Conservation (phyloP, 305 asterid species). For the Withania somnifera region DNA sequence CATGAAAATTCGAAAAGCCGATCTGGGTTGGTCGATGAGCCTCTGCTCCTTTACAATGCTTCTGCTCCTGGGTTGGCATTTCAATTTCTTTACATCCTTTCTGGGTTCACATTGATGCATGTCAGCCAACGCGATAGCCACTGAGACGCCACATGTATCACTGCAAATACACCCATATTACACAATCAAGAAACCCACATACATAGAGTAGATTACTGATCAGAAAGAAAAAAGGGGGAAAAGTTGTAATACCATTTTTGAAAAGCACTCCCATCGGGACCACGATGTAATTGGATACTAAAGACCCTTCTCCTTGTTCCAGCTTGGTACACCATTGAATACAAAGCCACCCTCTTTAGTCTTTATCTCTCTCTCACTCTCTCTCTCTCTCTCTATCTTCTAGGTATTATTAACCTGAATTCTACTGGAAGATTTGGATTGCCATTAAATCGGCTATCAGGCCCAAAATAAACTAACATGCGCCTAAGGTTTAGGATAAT, state of each 20-base stretch:
- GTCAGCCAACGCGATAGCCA: constrained; percentile 26
- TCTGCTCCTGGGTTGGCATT: constrained; percentile 5
- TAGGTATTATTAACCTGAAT: neutral
- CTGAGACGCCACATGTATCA: constrained; percentile 15
- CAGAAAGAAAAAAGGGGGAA: neutral
- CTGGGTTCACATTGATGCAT: constrained; percentile 20
- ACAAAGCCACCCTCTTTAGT: neutral
- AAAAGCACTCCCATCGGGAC: constrained; percentile 60
- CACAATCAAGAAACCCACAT: neutral
- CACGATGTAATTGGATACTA: constrained; percentile 39
- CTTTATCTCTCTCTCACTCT: neutral
- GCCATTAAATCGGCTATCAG: neutral
- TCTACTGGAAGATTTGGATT: neutral
- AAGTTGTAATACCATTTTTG: constrained; percentile 24
- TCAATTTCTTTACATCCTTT: constrained; percentile 15
- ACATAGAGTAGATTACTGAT: neutral
- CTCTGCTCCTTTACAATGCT: constrained; percentile 4
- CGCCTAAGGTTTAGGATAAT: neutral
- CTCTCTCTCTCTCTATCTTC: too few relatives aligned
- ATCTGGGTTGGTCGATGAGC: constrained; percentile 38
- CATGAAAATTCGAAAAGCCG: constrained; percentile 47
- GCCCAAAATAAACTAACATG: neutral
- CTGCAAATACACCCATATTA: constrained; percentile 4
- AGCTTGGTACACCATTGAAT: constrained; percentile 20
- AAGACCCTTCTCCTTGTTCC: constrained; percentile 38